These are phyloP conservation scores for Lotus japonicus DNA, from an alignment of 306 rosid genomes.

Conservation along the genomic window DNA sequence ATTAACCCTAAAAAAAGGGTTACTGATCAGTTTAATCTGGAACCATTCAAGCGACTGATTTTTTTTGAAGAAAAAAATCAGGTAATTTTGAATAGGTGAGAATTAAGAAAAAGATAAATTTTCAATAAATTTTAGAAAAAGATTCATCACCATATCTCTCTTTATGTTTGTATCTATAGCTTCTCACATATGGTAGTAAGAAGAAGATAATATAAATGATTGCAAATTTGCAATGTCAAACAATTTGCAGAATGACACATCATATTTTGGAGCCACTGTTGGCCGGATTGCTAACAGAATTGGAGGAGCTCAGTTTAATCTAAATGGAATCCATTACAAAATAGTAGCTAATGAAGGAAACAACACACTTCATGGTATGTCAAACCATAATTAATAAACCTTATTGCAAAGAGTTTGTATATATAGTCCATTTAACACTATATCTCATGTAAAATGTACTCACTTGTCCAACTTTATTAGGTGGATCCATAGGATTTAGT, in stretches of 20 bases:
- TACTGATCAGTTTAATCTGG: too few species aligned
- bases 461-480: conserved; percentile 2
- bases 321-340: conserved; percentile 57
- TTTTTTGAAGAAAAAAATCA: too few species aligned
- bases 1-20: too few species aligned
- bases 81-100: too few species aligned
- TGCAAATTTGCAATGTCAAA: too few species aligned
- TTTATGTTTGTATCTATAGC: too few species aligned
- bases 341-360: conserved; percentile 66
- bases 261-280: conserved; percentile 63
- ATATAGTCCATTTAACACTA: neutral
- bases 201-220: too few species aligned
- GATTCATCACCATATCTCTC: too few species aligned
- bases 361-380: conserved; percentile 72
- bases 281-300: conserved; percentile 89
- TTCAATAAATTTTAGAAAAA: too few species aligned
- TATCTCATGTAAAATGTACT: neutral
- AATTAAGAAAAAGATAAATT: too few species aligned
- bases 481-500: conserved; percentile 77
- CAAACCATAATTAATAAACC: neutral
- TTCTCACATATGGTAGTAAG: too few species aligned
- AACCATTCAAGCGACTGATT: too few species aligned
- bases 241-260: conserved; percentile 50
- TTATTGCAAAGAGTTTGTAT: neutral
- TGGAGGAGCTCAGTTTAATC: conserved; percentile 69